Conservation (phyloP, 305 asterid genomes). For the Fraxinus ornus region DNA sequence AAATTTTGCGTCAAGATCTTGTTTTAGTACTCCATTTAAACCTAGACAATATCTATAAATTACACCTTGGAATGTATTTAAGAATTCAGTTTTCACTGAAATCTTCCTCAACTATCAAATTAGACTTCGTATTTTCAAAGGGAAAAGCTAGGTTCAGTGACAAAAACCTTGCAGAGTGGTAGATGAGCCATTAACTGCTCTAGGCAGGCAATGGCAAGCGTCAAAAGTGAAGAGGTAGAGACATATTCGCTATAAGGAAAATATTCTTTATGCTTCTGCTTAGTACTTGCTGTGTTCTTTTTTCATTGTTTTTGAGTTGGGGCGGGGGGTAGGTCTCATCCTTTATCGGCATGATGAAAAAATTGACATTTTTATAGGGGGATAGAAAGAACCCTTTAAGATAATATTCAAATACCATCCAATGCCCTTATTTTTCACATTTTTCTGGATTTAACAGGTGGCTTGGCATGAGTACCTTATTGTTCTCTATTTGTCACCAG, state of each 20-base stretch:
- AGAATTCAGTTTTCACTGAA: not conserved
- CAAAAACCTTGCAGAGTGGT: not conserved
- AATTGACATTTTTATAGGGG: not conserved
- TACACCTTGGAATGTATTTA: not conserved
- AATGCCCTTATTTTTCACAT: not conserved
- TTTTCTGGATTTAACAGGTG: slow-evolving; percentile 4
- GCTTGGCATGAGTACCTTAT: not conserved
- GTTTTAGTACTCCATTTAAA: not conserved
- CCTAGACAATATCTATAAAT: not conserved
- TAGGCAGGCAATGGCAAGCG: not conserved
- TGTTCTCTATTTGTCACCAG: slow-evolving; percentile 9
- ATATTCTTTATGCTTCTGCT: not conserved
- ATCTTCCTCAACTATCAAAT: not conserved
- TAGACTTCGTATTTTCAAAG: not conserved
- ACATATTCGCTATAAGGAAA: not conserved
- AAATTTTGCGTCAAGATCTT: not conserved
- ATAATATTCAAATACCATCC: not conserved
- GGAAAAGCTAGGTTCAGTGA: not conserved
- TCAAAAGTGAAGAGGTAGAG: not conserved
- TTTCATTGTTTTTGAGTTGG: not conserved
- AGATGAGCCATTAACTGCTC: not conserved
- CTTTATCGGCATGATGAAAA: not conserved
- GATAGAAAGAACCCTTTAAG: not conserved
- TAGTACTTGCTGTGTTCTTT: not conserved
- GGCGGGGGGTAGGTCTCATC: not conserved